phyloP scores from a whole-genome alignment of 2,329 filamentous ascomycete genomes.

The Cercospora sp. region DNA sequence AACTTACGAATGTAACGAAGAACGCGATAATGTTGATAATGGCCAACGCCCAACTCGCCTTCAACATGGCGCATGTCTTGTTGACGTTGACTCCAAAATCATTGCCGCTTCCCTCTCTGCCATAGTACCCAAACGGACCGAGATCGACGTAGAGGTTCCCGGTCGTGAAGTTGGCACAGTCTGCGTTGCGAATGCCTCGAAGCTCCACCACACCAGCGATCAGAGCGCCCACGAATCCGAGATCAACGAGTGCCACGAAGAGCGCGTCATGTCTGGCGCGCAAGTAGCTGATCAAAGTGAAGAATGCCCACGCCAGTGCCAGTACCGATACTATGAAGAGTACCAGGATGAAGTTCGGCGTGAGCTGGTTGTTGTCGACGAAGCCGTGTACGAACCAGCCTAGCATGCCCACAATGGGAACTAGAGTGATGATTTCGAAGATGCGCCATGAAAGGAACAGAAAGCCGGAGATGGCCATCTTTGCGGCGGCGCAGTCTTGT shows the following conservation, averaged over 20 bases:
- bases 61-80: conserved; percentile 88
- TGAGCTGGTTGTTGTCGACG: conserved; percentile 57
- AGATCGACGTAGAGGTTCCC: conserved; percentile 49
- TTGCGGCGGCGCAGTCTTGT: neutral
- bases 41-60: conserved; percentile 82
- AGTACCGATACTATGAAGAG: conserved; percentile 66
- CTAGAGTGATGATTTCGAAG: conserved; percentile 61
- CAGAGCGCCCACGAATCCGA: conserved; percentile 63
- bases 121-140: conserved; percentile 35
- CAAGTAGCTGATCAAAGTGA: conserved; percentile 60
- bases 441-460: conserved; percentile 64
- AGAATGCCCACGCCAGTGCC: conserved; percentile 61
- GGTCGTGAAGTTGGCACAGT: conserved; percentile 64
- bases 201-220: conserved; percentile 62
- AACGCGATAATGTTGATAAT: conserved; percentile 88
- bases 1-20: conserved; percentile 67
- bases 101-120: conserved; percentile 43
- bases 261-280: conserved; percentile 59
- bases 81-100: conserved; percentile 50
- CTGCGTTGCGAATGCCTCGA: conserved; percentile 57
- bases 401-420: conserved; percentile 64
- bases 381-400: conserved; percentile 64
- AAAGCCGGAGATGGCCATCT: conserved; percentile 54
- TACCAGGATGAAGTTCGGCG: conserved; percentile 61
- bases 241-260: conserved; percentile 63